Evolutionary conservation across 192 early-diverging fungal genomes (phyloP).

Genomic region (Dimargaris xerosporica): DNA sequence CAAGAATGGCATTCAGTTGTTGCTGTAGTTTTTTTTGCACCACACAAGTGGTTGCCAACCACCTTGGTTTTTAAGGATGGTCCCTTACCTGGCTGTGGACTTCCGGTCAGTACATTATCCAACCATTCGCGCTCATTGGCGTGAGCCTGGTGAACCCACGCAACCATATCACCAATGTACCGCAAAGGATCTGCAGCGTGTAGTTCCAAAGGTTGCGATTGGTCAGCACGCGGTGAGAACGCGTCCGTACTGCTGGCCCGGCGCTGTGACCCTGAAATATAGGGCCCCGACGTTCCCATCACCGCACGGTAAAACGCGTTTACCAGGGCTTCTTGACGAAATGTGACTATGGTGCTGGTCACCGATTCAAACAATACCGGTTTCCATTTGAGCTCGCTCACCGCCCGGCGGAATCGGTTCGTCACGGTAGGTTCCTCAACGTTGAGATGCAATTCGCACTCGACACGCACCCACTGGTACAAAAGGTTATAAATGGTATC

Average conservation of each 20-base stretch:
- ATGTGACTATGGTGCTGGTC: slow-evolving; percentile 12
- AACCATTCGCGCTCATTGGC: slow-evolving; percentile 80
- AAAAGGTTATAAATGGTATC: slow-evolving; percentile 15
- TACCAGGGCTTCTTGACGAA: slow-evolving; percentile 18
- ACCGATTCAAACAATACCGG: slow-evolving; percentile 17
- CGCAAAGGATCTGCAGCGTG: slow-evolving; percentile 83
- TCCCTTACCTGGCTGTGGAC: not conserved
- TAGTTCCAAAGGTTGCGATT: slow-evolving; percentile 71
- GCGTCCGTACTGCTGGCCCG: not conserved
- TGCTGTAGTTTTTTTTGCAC: no score
- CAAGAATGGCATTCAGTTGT: no score
- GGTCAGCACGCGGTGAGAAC: not conserved
- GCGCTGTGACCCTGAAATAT: not conserved
- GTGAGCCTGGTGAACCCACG: slow-evolving; percentile 88
- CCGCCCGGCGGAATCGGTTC: slow-evolving; percentile 14
- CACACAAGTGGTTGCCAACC: not conserved
- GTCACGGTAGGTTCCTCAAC: slow-evolving; percentile 18
- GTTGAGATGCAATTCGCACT: slow-evolving; percentile 14
- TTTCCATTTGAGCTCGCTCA: slow-evolving; percentile 16
- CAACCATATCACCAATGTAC: slow-evolving; percentile 92
- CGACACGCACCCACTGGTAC: slow-evolving; percentile 20
- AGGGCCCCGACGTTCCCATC: slow-evolving; percentile 8
- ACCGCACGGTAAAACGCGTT: slow-evolving; percentile 19
- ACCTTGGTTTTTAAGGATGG: not conserved
- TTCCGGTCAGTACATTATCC: slow-evolving; percentile 26